phyloP scores from a whole-genome alignment of 768 basidiomycete genomes.

The Phanerochaete carnosa region DNA sequence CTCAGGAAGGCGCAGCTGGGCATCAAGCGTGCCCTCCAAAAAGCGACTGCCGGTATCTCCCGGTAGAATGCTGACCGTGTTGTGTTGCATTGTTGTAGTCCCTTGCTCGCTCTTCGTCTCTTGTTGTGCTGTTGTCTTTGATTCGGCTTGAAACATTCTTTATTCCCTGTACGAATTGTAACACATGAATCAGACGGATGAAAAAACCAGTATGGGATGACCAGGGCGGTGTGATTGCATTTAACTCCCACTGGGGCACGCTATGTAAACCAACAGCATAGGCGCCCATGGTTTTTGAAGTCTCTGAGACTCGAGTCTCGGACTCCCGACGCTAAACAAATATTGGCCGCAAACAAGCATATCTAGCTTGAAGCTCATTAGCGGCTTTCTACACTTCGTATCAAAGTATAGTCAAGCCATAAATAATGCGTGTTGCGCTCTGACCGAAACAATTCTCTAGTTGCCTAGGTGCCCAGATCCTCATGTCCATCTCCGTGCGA shows the following conservation, averaged over 20 bases:
- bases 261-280: no score
- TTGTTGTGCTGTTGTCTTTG: constrained; percentile 11
- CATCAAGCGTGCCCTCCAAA: constrained; percentile 97
- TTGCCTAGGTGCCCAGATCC: background rate
- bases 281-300: no score
- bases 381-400: no score
- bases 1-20: constrained; percentile 93
- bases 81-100: constrained; percentile 2
- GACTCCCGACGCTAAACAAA: no score
- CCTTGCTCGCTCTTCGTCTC: constrained; percentile 7
- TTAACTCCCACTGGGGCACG: background rate
- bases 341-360: no score
- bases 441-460: background rate
- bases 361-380: no score
- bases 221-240: background rate
- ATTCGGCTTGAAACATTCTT: constrained; percentile 2
- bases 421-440: no score
- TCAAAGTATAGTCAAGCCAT: no score
- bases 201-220: background rate
- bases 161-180: constrained; percentile 5
- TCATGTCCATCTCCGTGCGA: constrained; percentile 19
- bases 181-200: background rate
- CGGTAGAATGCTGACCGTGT: constrained; percentile 40
- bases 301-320: no score
- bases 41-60: constrained; percentile 90